phyloP scores from a whole-genome alignment of 2,329 filamentous ascomycete species.

The Aspergillus sp. region DNA sequence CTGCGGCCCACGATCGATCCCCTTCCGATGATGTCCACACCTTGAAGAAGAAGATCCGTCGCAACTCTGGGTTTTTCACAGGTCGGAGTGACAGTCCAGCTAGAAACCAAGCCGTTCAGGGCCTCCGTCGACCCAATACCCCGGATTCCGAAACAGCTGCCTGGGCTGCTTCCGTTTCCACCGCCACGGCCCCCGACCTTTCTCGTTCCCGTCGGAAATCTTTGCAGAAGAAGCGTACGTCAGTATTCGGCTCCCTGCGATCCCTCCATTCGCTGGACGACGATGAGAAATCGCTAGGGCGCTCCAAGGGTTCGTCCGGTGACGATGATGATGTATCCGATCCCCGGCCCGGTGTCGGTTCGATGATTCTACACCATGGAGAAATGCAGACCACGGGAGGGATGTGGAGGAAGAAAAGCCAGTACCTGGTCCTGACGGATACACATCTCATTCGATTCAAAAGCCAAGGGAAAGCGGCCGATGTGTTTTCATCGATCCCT shows the following conservation, averaged over 20 bases:
- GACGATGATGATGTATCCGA: conserved; percentile 41
- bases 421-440: conserved; percentile 68
- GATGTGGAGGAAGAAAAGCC: conserved; percentile 68
- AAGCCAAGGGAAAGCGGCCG: conserved; percentile 60
- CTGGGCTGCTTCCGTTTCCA: conserved; percentile 16
- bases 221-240: conserved; percentile 45
- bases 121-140: conserved; percentile 22
- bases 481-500: conserved; percentile 55
- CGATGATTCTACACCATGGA: conserved; percentile 59
- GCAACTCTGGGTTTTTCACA: conserved; percentile 37
- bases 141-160: conserved; percentile 21
- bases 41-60: conserved; percentile 29
- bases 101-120: conserved; percentile 11
- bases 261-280: conserved; percentile 50
- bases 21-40: conserved; percentile 32
- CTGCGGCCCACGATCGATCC: conserved; percentile 27
- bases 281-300: conserved; percentile 48
- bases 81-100: conserved; percentile 23
- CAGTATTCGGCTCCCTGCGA: conserved; percentile 56
- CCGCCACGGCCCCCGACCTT: conserved; percentile 20
- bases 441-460: conserved; percentile 65
- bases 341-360: conserved; percentile 34
- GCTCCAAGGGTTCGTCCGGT: conserved; percentile 47
- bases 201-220: conserved; percentile 37
- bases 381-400: conserved; percentile 66